Base-by-base conservation (phyloP, 2,329 filamentous ascomycete genomes). In the Sclerotiophoma versabilis region DNA sequence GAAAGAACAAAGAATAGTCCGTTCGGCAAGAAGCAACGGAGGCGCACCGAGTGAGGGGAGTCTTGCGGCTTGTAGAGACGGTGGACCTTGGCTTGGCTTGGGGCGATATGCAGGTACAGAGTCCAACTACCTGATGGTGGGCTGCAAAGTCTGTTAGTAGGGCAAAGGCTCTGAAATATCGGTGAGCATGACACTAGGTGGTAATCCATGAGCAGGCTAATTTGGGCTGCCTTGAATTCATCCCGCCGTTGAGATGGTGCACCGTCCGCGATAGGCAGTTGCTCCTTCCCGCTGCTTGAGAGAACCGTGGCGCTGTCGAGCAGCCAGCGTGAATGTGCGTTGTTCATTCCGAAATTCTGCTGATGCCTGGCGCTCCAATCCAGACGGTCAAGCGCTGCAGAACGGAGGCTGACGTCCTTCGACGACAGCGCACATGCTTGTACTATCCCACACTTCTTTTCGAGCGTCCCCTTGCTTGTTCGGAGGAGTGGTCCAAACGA, bases 101-200 rank as follows among this genome's bases (percentile, higher is more conserved):
- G 46, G 58, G 65, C 63, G 49, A 64, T 53, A 65, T 68, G 65
- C 64, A 68, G 65, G 65, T 68, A 68, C 65, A 54, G n/a, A 54
- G 30, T 30, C 34, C 38, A 38, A 34, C 51, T 54, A 54, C 46
- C 39, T 54, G 51, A 54, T 54, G 53, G 53, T 56, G 52, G 52
- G 52, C 52, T 55, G 53, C 53, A 56, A 56, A 56, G 53, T 56
- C 53, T 56, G 53, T 56, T 51, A 50, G 47, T 46, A 50, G 42
- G 37, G 29, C 46, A 56, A 42, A 47, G 33, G 37, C 49, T 46
- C 19, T 51, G 53, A 51, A 56, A 47, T 56, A 56, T 56, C 53
- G 53, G 53, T 56, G 53, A 56, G 49, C 37, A 53, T 39, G 53
- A 19, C 57, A 54, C 49, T 54, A 51, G 37, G 44, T 47, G 27